phyloP scores from a whole-genome alignment of 129 eudicot genomes.

The Flaveria ramosissima region DNA sequence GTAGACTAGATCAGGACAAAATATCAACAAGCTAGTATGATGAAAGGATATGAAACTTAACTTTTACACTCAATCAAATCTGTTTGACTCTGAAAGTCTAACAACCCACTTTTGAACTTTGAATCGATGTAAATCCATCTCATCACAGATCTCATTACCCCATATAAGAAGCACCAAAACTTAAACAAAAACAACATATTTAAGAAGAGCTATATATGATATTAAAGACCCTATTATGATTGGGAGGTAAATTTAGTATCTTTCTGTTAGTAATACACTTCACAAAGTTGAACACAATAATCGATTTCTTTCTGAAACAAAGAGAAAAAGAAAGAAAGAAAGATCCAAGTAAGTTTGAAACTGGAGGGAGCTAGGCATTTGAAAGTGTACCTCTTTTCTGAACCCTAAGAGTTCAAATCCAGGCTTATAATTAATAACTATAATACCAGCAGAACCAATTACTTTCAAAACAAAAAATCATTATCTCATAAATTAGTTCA shows the following conservation, averaged over 20 bases:
- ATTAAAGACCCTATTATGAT: neutral
- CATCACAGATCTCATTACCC: neutral
- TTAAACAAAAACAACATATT: neutral
- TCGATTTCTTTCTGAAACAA: neutral
- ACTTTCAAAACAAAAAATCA: slow-evolving; percentile 2
- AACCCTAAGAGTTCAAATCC: neutral
- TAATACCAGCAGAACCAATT: slow-evolving; percentile 1
- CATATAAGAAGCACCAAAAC: slow-evolving; percentile 5
- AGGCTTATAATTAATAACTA: neutral
- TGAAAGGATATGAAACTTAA: neutral
- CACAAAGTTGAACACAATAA: neutral
- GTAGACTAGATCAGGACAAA: neutral
- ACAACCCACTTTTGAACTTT: slow-evolving; percentile 18
- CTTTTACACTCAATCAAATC: slow-evolving; percentile 7
- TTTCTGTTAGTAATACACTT: neutral
- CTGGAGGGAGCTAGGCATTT: no score
- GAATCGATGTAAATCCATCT: slow-evolving; percentile 5
- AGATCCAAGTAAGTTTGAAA: neutral
- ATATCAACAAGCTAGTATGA: neutral
- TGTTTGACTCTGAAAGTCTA: slow-evolving; percentile 22
- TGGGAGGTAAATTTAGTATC: neutral
- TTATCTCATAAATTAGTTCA: neutral
- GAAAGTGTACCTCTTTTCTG: neutral
- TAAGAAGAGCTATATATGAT: neutral
- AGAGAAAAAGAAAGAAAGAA: neutral